Conservation (phyloP, 805 yeast species). For the Wickerhamomyces bisporus region DNA sequence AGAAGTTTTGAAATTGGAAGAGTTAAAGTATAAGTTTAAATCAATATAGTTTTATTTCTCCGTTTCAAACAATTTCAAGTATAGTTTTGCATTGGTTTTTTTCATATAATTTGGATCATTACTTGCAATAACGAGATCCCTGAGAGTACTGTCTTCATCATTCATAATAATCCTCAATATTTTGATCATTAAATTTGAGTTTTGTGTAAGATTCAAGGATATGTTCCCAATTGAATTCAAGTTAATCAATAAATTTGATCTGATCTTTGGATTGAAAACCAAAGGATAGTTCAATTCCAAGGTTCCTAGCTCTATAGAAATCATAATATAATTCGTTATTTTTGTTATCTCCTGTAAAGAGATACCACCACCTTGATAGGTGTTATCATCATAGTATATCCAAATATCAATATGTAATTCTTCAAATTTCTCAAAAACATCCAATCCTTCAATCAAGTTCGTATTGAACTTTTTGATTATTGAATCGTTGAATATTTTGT, state of each 20-base stretch:
- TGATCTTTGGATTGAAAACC: not conserved
- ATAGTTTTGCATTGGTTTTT: constrained; percentile 12
- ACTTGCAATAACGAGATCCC: not conserved
- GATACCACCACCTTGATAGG: no score
- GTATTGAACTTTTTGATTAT: constrained; percentile 1
- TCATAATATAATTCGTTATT: not conserved
- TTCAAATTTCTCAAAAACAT: not conserved
- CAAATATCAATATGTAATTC: not conserved
- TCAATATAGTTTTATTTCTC: constrained; percentile 16
- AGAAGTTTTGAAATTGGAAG: constrained; percentile 20
- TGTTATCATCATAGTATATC: no score
- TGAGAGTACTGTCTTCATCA: not conserved
- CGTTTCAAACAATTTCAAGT: not conserved
- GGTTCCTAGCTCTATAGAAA: not conserved
- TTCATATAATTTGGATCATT: constrained; percentile 6
- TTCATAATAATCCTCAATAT: not conserved
- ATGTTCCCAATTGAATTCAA: not conserved
- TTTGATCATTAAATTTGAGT: not conserved
- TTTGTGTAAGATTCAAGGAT: not conserved
- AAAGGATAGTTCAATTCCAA: not conserved
- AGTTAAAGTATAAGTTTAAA: constrained; percentile 28
- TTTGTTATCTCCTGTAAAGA: no score
- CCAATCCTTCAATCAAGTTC: not conserved
- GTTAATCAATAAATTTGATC: not conserved
- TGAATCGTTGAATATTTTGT: not conserved